These are phyloP conservation scores for Solanum habrochaites DNA, from an alignment of 257 asterid species.

Conservation along the genomic window DNA sequence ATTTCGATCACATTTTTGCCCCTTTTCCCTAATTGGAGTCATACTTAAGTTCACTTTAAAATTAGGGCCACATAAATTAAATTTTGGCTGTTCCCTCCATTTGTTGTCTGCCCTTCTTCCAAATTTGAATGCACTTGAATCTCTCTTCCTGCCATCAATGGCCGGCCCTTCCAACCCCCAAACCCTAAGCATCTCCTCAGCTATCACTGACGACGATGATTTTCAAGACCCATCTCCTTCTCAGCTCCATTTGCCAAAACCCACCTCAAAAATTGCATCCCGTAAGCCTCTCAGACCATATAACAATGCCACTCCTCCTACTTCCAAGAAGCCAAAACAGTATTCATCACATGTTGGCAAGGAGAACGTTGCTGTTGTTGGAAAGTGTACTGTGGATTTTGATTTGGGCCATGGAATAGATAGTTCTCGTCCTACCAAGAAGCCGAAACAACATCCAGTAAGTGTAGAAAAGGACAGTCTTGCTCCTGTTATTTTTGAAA, in stretches of 20 bases:
- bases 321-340: conserved; percentile 20
- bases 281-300: conserved; percentile 19
- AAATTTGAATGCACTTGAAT: not conserved
- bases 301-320: conserved; percentile 1
- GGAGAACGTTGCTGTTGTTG: conserved; percentile 18
- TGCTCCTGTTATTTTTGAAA: not conserved
- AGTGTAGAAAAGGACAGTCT: not conserved
- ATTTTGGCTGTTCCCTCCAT: not conserved
- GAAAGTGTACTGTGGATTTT: not conserved
- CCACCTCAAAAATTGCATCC: conserved; percentile 16
- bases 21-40: too few species aligned
- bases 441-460: not conserved
- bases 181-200: conserved; percentile 11
- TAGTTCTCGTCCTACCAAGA: not conserved
- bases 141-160: not conserved
- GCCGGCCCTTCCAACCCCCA: conserved; percentile 14
- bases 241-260: conserved; percentile 9
- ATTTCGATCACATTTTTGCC: too few species aligned
- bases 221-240: conserved; percentile 51
- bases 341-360: conserved; percentile 16
- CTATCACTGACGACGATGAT: conserved; percentile 40
- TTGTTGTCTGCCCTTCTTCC: not conserved
- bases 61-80: not conserved
- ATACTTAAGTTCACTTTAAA: not conserved
- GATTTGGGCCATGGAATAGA: not conserved